A percentile compares a stretch with the other conserved stretches of the same genome.
phyloP scores from a whole-genome alignment of 805 yeast species.

The Grigorovia jiainica region DNA sequence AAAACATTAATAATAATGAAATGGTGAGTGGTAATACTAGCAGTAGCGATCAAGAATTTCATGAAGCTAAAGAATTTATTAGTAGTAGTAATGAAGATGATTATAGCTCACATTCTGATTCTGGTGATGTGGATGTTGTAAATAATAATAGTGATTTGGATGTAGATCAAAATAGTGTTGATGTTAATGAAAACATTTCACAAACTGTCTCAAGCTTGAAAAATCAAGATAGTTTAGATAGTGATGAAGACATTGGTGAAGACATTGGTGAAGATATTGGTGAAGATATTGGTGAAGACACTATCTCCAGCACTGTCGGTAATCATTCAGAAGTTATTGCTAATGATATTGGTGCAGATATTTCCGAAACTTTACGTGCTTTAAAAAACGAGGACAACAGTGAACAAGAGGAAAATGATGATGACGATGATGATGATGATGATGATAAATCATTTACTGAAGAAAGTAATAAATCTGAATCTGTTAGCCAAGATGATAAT shows the following conservation, averaged over 20 bases:
- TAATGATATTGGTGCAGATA: neutral
- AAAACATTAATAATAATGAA: neutral
- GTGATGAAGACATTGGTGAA: constrained; percentile 7
- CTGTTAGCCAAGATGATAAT: neutral
- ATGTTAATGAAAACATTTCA: neutral
- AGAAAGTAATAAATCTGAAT: neutral
- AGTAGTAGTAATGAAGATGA: neutral
- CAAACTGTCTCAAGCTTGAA: neutral
- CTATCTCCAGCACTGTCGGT: constrained; percentile 15
- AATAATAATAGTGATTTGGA: constrained; percentile 7
- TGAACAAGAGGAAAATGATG: neutral
- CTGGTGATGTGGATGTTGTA: constrained; percentile 16
- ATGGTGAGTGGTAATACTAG: neutral
- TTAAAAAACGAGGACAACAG: neutral
- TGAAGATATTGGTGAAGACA: constrained; percentile 22
- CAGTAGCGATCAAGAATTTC: constrained; percentile 13
- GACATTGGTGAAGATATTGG: constrained; percentile 29
- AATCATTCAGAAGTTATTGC: constrained; percentile 26
- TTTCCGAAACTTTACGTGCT: neutral
- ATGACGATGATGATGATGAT: neutral
- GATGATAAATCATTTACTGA: neutral
- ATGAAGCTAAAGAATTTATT: constrained; percentile 13
- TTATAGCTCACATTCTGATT: neutral
- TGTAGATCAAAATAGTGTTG: neutral
- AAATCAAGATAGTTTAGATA: neutral